Percentiles rank a stretch among this genome's conserved stretches.
Evolutionary conservation across 805 yeast genomes (phyloP).

Genomic region (Cyberlindnera suaveolens): DNA sequence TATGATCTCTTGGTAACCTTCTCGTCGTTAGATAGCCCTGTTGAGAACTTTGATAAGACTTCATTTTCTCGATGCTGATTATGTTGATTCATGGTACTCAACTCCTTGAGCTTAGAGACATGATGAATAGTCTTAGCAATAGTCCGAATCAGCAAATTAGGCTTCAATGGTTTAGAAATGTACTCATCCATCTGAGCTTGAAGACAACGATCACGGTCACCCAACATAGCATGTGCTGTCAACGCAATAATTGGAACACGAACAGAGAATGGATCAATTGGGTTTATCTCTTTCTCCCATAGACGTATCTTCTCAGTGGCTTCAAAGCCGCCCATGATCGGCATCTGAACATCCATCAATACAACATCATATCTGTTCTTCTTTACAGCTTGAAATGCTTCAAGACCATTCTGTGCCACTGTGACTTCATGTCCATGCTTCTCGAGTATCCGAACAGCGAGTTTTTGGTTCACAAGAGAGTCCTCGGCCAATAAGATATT

Average conservation of each 20-base stretch:
- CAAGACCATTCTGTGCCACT: conserved; percentile 82
- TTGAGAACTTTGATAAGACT: conserved; percentile 6
- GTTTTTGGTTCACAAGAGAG: conserved; percentile 79
- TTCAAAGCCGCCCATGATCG: conserved; percentile 92
- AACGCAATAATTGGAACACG: conserved; percentile 85
- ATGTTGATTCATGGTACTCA: conserved; percentile 19
- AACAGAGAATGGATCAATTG: conserved; percentile 60
- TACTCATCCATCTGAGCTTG: conserved; percentile 93
- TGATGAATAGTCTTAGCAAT: conserved; percentile 78
- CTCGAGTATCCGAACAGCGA: conserved; percentile 79
- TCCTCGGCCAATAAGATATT: conserved; percentile 80
- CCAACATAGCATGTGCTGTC: conserved; percentile 93
- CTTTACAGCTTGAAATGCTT: conserved; percentile 73
- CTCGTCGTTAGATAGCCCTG: background rate
- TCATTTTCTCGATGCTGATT: conserved; percentile 19
- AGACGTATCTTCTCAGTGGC: conserved; percentile 82
- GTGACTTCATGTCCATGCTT: conserved; percentile 80
- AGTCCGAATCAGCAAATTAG: conserved; percentile 75
- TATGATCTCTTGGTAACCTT: background rate
- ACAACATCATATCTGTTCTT: conserved; percentile 69
- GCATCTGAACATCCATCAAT: conserved; percentile 93
- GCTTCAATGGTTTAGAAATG: conserved; percentile 81
- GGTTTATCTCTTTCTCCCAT: conserved; percentile 78
- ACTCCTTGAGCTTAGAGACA: conserved; percentile 52
- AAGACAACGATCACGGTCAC: conserved; percentile 80